Evolutionary conservation across 148 eudicot genomes (phyloP), one percentile per base, ranked within the genome.

Genomic region (Arctostaphylos glauca): DNA sequence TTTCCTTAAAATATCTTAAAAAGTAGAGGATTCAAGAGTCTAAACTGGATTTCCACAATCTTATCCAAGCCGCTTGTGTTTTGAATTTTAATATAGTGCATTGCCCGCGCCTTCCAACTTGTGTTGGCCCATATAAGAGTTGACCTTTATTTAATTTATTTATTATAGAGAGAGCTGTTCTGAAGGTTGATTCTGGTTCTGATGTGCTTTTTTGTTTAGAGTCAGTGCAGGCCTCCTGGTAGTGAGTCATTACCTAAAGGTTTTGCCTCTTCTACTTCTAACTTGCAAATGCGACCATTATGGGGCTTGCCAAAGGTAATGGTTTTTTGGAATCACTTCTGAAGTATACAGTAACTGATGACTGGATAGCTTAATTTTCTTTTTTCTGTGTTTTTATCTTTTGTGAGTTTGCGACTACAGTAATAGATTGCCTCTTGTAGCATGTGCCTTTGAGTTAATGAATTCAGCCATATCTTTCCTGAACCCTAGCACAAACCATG

Each of bases 301-400:
- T 96, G 99, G 98, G 99, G 98, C 59, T 48, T 25, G 0, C 98
- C 94, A 67, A 80, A 94, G 99, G 99, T 96, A 88, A 31, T 68
- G 16, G 10, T 46, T 15, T 54, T 9, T 46, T 0, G 16, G 3
- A 43, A 54, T 56, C 14, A 5, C 23, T n/a, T 48, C 16, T 2
- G 58, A 25, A 48, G 23, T 56, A 59, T 73, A 72, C 52, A 38
- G 64, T 48, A 60, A 59, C 46, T 23, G 18, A 43, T 80, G 8
- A 41, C 44, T 14, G 9, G 53, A 52, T 76, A 21, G 60, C 25
- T 21, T 9, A 15, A 31, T 66, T 60, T 60, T 60, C 38, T 67
- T 64, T 68, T 56, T 18, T 68, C 5, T 50, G 50, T 0, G 10
- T 18, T 19, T 72, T 13, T 47, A 5, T 10, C 25, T 38, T 55